phyloP scores from a whole-genome alignment of 331 rosid genomes.

The Prunus yedoensis region DNA sequence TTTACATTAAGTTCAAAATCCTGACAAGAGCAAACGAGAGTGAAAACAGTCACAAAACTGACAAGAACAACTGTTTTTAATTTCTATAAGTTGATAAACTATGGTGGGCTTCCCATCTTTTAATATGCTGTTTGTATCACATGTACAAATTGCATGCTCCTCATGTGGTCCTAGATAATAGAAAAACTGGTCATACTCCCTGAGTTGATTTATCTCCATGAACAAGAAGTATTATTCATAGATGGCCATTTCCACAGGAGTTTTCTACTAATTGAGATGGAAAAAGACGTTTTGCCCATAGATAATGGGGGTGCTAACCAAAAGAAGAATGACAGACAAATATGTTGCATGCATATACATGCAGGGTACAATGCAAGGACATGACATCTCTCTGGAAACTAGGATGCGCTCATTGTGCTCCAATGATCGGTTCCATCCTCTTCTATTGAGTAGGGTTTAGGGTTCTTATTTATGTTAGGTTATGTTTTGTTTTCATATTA shows the following conservation, averaged over 20 bases:
- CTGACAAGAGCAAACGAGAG: background rate
- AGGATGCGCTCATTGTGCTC: too few species aligned
- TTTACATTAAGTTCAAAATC: background rate
- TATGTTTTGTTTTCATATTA: too few species aligned
- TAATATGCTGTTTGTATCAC: background rate
- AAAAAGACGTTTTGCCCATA: background rate
- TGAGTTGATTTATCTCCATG: background rate
- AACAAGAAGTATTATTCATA: background rate
- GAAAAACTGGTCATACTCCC: background rate
- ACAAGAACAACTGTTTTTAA: background rate
- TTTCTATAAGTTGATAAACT: background rate
- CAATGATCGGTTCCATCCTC: too few species aligned
- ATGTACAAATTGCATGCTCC: background rate
- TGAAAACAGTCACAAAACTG: background rate
- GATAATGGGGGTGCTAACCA: background rate
- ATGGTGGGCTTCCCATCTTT: background rate
- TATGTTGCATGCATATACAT: background rate
- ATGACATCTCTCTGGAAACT: background rate
- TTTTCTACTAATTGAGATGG: background rate
- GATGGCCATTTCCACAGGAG: background rate
- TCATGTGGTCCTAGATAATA: background rate
- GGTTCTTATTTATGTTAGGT: background rate
- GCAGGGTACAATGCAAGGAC: background rate
- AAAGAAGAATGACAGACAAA: conserved; percentile 1
- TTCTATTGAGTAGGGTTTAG: too few species aligned